Percentiles rank a stretch among this genome's conserved stretches.
These are phyloP conservation scores for Amaranthus tricolor DNA, from an alignment of 179 eudicot species.

Conservation along the genomic window DNA sequence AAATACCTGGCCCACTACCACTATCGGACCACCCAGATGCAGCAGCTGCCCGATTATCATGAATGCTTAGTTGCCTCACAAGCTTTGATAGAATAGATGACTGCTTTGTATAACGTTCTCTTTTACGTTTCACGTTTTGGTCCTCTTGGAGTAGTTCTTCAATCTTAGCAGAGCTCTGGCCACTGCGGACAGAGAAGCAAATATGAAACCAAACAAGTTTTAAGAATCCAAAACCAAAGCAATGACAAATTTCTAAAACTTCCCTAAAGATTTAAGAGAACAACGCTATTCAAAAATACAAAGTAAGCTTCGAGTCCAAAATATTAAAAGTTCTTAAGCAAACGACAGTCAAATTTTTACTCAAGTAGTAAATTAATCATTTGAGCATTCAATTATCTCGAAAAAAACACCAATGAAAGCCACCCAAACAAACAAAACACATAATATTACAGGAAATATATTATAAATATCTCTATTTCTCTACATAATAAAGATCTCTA, in stretches of 20 bases:
- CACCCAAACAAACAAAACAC: not conserved
- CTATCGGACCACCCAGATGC: slow-evolving; percentile 61
- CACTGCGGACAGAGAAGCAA: slow-evolving; percentile 34
- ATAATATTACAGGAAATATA: not conserved
- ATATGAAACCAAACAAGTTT: not conserved
- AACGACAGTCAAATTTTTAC: too few relatives aligned
- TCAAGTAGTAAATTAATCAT: not conserved
- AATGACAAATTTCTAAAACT: too few relatives aligned
- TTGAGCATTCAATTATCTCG: not conserved
- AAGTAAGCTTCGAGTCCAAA: too few relatives aligned
- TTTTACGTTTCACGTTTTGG: slow-evolving; percentile 73
- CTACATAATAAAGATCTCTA: not conserved
- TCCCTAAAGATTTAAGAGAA: too few relatives aligned
- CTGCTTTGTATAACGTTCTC: slow-evolving; percentile 87
- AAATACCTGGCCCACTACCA: slow-evolving; percentile 60
- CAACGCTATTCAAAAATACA: too few relatives aligned
- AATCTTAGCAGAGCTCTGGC: slow-evolving; percentile 77
- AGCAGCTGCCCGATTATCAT: slow-evolving; percentile 91
- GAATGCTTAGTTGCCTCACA: slow-evolving; percentile 84
- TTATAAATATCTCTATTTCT: too few relatives aligned
- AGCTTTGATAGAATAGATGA: slow-evolving; percentile 85
- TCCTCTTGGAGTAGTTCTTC: slow-evolving; percentile 98
- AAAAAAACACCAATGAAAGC: not conserved
- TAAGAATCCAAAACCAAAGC: not conserved
- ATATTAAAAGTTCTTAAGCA: too few relatives aligned